phyloP scores from a whole-genome alignment of 371 early-diverging fungal species.

The Rhizopus stolonifer region DNA sequence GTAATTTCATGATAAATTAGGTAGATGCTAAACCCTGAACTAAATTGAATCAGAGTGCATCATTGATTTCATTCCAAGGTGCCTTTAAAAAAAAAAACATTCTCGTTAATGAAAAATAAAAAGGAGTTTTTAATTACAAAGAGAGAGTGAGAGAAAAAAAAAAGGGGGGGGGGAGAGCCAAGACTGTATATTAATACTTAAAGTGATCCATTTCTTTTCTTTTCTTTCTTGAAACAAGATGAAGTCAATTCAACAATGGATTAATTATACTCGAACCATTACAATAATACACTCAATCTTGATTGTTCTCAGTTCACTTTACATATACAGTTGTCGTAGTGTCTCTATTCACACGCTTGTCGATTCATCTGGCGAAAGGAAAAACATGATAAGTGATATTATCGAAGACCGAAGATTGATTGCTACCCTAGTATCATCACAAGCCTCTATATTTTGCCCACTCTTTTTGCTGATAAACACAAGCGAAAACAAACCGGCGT shows the following conservation, averaged over 20 bases:
- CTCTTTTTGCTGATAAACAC: slow-evolving; percentile 14
- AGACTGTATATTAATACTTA: no score
- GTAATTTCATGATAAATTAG: no score
- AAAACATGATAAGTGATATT: slow-evolving; percentile 12
- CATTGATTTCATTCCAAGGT: no score
- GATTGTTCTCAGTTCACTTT: neutral
- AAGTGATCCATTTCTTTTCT: neutral
- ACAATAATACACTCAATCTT: neutral
- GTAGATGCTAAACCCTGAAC: no score
- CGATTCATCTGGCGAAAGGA: neutral
- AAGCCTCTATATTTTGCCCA: slow-evolving; percentile 34
- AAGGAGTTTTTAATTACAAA: no score
- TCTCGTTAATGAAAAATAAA: no score
- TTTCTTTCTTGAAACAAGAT: neutral
- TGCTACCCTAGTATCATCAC: slow-evolving; percentile 32
- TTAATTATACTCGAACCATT: neutral
- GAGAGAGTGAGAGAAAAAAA: no score
- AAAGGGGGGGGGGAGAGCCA: no score
- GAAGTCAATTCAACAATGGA: neutral
- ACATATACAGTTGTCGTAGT: neutral
- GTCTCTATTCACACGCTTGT: neutral
- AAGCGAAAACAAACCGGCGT: neutral
- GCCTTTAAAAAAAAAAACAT: no score
- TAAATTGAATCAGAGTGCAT: no score
- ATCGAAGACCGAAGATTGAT: slow-evolving; percentile 25